Base-by-base conservation (phyloP, 2,329 filamentous ascomycete species). In the Sporothrix schenckii region DNA sequence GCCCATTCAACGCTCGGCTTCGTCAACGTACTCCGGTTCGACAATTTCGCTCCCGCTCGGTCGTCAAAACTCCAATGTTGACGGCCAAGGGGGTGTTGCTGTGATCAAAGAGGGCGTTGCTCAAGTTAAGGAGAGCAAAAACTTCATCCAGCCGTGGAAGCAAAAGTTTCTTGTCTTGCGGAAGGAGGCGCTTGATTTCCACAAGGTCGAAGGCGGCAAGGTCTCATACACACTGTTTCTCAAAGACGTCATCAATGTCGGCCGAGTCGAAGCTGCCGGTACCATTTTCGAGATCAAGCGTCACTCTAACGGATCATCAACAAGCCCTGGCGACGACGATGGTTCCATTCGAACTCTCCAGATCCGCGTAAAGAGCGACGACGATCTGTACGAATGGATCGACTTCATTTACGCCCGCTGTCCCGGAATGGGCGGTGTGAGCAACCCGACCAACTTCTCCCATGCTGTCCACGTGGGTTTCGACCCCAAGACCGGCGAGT, bases 381-480 rank as follows among this genome's bases (percentile, higher is more conserved):
- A 97, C 77, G 95, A 99, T 75, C 89, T 99, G 69, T 99, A 99
- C 80, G 93, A 97, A 77, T 99, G 95, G 95, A 97, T 98, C 77
- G 95, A 99, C 80, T 92, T 94, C 79, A 96, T 99, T 75, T 98
- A 98, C 79, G 93, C 94, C 76, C 91, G 94, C 74, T 98, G 94
- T 80, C 95, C 95, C 21, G 94, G 93, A 73, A 97, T 98, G 93
- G 94, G 95, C 72, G 95, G 95, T 75, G 95, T 99, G 70, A 97
- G 94, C 82, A 97, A 98, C 80, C 95, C 95, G 6, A 98, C 95
- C 74, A 97, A 98, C 83, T 99, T 99, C 83, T 93, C 92, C 30
- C 95, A 99, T 79, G 91, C 94, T 61, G 94, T 99, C 30, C 95
- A 99, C 79, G 95, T 99, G 74, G 95, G 95, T 72, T 99, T 98